A percentile compares a stretch with the other conserved stretches of the same genome.
phyloP scores from a whole-genome alignment of 805 yeast genomes.

The Kodamaea hsintzibuensis region DNA sequence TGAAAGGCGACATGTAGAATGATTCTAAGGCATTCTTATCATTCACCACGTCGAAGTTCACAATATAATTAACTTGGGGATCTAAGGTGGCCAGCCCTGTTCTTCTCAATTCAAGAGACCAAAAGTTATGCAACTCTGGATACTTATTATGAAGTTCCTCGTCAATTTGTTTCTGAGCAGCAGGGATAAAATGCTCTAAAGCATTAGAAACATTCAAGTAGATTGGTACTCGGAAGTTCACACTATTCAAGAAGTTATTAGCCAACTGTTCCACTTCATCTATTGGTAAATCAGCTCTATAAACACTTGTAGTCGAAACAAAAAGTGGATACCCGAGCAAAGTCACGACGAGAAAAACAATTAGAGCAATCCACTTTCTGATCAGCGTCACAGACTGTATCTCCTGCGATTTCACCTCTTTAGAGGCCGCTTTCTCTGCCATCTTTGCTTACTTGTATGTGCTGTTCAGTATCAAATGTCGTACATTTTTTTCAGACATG shows the following conservation, averaged over 20 bases:
- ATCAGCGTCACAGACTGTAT: conserved; percentile 8
- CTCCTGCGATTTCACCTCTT: conserved; percentile 7
- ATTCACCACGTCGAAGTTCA: conserved; percentile 27
- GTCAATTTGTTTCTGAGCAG: conserved; percentile 40
- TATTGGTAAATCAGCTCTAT: conserved; percentile 61
- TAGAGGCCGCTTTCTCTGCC: conserved; percentile 2
- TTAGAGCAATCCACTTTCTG: conserved; percentile 12
- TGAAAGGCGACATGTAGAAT: conserved; percentile 38
- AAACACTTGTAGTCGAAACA: conserved; percentile 54
- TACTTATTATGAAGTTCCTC: conserved; percentile 20
- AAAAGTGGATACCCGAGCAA: conserved; percentile 25
- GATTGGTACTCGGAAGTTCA: conserved; percentile 43
- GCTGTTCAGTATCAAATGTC: background rate
- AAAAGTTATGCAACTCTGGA: conserved; percentile 27
- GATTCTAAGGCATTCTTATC: conserved; percentile 20
- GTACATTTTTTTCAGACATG: background rate
- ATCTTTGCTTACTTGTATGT: background rate
- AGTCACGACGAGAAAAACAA: conserved; percentile 19
- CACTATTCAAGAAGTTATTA: conserved; percentile 21
- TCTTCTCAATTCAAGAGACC: conserved; percentile 30
- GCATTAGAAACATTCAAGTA: conserved; percentile 38
- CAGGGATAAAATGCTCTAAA: conserved; percentile 27
- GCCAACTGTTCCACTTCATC: conserved; percentile 38
- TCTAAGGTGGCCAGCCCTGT: conserved; percentile 10
- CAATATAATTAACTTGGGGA: conserved; percentile 33